A percentile compares a stretch with the other conserved stretches of the same genome.
phyloP scores from a whole-genome alignment of 2,329 filamentous ascomycete species.

The Emergomyces pasteurianus region DNA sequence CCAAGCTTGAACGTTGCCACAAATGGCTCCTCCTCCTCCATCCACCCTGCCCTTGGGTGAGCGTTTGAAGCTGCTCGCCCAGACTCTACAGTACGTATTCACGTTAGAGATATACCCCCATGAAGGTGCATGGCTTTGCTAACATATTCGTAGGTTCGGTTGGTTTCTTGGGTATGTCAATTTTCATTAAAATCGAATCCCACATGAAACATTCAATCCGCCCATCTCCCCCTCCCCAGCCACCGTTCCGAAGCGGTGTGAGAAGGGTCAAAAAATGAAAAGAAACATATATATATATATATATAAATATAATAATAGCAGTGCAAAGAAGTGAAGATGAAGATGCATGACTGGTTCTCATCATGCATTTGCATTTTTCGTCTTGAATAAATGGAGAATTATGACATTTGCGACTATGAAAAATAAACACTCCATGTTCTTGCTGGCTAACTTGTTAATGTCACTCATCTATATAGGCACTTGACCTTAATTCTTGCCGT shows the following conservation, averaged over 20 bases:
- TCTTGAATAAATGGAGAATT: neutral
- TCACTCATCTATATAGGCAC: constrained; percentile 47
- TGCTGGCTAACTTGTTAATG: neutral
- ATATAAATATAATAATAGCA: too few species aligned
- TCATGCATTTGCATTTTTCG: neutral
- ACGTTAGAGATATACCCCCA: constrained; percentile 15
- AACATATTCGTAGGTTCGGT: constrained; percentile 39
- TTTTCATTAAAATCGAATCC: constrained; percentile 7
- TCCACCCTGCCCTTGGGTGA: constrained; percentile 58
- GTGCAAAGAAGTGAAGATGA: neutral
- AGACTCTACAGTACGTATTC: constrained; percentile 79
- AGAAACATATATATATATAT: neutral
- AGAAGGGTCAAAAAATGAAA: neutral
- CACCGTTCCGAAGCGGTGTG: neutral
- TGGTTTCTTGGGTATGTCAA: constrained; percentile 69
- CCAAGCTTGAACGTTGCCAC: neutral
- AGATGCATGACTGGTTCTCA: neutral
- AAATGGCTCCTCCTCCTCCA: constrained; percentile 64
- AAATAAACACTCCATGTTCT: neutral
- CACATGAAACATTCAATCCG: neutral
- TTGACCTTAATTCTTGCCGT: constrained; percentile 74
- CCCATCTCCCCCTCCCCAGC: neutral
- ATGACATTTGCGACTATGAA: neutral
- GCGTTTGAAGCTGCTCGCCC: constrained; percentile 63
- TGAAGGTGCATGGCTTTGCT: neutral